Evolutionary conservation across 2,329 filamentous ascomycete genomes (phyloP).

Genomic region (Coniochaeta prunicola): DNA sequence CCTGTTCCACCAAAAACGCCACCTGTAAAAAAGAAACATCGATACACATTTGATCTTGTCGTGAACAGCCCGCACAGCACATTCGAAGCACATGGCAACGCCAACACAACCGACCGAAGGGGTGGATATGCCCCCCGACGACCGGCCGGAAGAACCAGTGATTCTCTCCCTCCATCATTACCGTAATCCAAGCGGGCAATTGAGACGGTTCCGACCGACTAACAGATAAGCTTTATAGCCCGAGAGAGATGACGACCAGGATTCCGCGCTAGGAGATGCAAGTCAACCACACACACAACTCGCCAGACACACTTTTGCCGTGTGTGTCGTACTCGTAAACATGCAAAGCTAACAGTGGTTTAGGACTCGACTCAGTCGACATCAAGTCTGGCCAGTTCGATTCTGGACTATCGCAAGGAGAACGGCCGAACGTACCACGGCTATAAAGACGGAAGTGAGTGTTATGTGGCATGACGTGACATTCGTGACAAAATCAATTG

Average conservation of each 20-base stretch:
- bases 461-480: neutral
- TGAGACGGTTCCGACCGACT: neutral
- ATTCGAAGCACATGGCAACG: neutral
- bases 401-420: conserved; percentile 4
- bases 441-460: conserved; percentile 6
- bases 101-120: neutral
- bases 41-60: neutral
- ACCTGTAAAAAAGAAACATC: neutral
- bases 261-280: neutral
- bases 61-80: neutral
- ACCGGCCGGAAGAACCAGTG: conserved; percentile 10
- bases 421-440: conserved; percentile 7
- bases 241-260: neutral
- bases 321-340: too few species aligned
- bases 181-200: too few species aligned
- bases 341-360: neutral
- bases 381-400: conserved; percentile 2
- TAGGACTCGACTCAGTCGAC: conserved; percentile 6
- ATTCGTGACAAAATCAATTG: neutral
- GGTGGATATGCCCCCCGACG: conserved; percentile 5
- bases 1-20: neutral
- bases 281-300: neutral
- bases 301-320: too few species aligned
- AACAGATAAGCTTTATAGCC: neutral
- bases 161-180: conserved; percentile 2